A percentile compares a stretch with the other conserved stretches of the same genome.
Conservation (phyloP, 106 monocot species). For the Platanthera zijinensis region DNA sequence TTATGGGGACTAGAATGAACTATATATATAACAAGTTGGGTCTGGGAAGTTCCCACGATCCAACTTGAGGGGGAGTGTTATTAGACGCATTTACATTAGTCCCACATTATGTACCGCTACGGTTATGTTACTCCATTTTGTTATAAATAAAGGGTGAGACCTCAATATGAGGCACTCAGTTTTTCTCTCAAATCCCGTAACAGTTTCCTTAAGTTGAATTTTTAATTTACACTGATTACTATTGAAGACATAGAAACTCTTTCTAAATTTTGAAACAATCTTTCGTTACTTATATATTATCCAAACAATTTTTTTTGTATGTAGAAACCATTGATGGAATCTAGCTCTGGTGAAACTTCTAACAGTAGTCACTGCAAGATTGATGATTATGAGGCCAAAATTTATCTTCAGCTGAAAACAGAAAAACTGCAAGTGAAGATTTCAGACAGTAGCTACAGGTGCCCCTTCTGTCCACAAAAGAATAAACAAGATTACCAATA, state of each 20-base stretch:
- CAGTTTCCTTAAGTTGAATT: no score
- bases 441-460: conserved; percentile 25
- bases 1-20: no score
- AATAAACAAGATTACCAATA: conserved; percentile 47
- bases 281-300: not conserved
- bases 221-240: no score
- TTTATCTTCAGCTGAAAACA: conserved; percentile 13
- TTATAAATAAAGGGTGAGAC: no score
- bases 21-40: no score
- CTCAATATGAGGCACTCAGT: no score
- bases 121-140: no score
- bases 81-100: no score
- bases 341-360: conserved; percentile 20
- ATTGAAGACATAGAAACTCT: not conserved
- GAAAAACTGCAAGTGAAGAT: conserved; percentile 14
- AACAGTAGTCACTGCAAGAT: conserved; percentile 39
- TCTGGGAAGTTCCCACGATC: no score
- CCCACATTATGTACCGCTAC: no score
- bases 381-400: conserved; percentile 21
- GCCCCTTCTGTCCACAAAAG: conserved; percentile 49
- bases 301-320: not conserved
- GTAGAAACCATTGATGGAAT: conserved; percentile 7
- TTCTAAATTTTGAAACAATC: not conserved
- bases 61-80: no score
- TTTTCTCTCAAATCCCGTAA: no score